These are phyloP conservation scores for Larix kaempferi DNA, from an alignment of 75 land plant genomes.

Conservation along the genomic window DNA sequence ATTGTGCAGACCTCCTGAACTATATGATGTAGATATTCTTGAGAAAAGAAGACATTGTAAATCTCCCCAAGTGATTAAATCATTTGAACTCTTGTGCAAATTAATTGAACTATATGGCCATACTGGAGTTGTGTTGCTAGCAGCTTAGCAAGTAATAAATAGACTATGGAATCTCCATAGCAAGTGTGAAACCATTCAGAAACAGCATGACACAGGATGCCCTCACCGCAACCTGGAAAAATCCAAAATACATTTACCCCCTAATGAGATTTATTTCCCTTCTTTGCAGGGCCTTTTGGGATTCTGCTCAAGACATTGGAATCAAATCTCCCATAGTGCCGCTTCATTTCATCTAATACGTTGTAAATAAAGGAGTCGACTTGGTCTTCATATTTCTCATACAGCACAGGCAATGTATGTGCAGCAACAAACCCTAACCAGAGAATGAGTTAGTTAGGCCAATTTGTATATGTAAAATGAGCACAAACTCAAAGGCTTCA, in stretches of 20 bases:
- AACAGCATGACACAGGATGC: not conserved
- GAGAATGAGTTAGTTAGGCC: not conserved
- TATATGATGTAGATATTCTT: too few species aligned
- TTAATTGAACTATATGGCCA: too few species aligned
- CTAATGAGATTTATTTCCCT: conserved; percentile 38
- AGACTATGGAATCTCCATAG: not conserved
- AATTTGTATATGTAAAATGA: not conserved
- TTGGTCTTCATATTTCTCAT: conserved; percentile 80
- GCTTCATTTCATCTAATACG: conserved; percentile 31
- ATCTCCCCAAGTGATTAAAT: too few species aligned
- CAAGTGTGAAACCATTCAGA: too few species aligned
- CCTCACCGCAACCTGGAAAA: too few species aligned
- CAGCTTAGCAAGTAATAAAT: not conserved
- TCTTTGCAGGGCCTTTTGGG: conserved; percentile 48
- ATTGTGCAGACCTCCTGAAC: too few species aligned
- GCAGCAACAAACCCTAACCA: conserved; percentile 56
- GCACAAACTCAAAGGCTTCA: not conserved
- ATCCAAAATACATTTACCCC: not conserved
- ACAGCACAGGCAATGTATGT: conserved; percentile 73
- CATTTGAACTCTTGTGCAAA: too few species aligned
- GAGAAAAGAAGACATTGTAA: too few species aligned
- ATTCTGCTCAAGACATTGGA: conserved; percentile 50
- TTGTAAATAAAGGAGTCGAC: conserved; percentile 49
- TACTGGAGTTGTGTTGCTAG: too few species aligned
- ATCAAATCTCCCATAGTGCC: conserved; percentile 61